phyloP scores from a whole-genome alignment of 2,329 filamentous ascomycete species.

The Aspergillus phoenicis region DNA sequence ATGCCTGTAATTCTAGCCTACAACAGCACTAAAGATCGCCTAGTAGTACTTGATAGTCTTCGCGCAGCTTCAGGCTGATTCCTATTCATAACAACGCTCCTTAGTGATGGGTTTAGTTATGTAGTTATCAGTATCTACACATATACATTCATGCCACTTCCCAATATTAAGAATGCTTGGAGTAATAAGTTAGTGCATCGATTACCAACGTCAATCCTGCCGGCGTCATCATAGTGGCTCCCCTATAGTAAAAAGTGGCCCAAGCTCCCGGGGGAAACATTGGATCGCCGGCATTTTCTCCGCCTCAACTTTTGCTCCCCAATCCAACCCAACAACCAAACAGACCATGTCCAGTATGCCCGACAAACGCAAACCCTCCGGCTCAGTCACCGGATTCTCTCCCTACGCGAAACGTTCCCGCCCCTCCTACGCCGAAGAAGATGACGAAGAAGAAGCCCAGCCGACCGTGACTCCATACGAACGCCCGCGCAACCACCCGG shows the following conservation, averaged over 20 bases:
- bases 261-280: constrained; percentile 26
- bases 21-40: no score
- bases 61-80: no score
- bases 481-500: constrained; percentile 58
- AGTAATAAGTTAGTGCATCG: no score
- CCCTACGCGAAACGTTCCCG: constrained; percentile 37
- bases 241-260: constrained; percentile 18
- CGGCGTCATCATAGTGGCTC: no score
- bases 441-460: constrained; percentile 28
- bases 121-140: no score
- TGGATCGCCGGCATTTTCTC: constrained; percentile 15
- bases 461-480: constrained; percentile 29
- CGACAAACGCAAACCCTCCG: constrained; percentile 36
- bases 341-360: constrained; percentile 29
- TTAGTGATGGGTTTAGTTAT: no score
- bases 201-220: no score
- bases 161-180: no score
- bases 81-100: no score
- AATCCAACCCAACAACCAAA: not conserved
- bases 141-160: no score
- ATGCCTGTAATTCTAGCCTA: no score
- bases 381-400: constrained; percentile 15
- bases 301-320: constrained; percentile 1
- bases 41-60: no score
- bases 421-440: constrained; percentile 32